Conservation (phyloP, 2,329 filamentous ascomycete genomes). For the Cercospora nicotianae region DNA sequence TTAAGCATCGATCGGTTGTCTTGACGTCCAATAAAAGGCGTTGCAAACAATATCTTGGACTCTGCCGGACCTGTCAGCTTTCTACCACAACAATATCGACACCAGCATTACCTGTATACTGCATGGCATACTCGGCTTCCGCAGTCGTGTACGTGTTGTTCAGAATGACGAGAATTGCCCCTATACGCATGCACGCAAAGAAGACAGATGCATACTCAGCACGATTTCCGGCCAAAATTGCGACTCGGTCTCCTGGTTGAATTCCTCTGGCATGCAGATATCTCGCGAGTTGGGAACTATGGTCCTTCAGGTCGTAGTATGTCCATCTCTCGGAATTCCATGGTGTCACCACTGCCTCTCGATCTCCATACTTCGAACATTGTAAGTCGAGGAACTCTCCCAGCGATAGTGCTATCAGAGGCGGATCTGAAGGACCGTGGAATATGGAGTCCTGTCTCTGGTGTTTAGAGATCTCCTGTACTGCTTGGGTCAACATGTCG, state of each 20-base stretch:
- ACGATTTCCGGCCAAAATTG: slow-evolving; percentile 68
- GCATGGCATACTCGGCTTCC: slow-evolving; percentile 69
- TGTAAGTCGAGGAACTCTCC: slow-evolving; percentile 72
- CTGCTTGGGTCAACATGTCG: slow-evolving; percentile 9
- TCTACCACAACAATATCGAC: neutral
- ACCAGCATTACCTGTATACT: slow-evolving; percentile 61
- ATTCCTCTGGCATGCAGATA: slow-evolving; percentile 65
- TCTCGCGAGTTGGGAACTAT: slow-evolving; percentile 43
- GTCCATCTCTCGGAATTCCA: slow-evolving; percentile 76
- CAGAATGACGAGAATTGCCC: slow-evolving; percentile 64
- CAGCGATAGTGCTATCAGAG: slow-evolving; percentile 69
- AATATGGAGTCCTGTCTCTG: slow-evolving; percentile 55
- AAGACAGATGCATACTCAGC: slow-evolving; percentile 64
- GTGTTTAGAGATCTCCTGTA: slow-evolving; percentile 19
- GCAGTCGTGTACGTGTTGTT: slow-evolving; percentile 79
- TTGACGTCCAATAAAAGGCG: slow-evolving; percentile 64
- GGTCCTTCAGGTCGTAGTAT: slow-evolving; percentile 49
- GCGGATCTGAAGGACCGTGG: slow-evolving; percentile 66
- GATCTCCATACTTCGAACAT: slow-evolving; percentile 62
- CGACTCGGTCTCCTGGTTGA: slow-evolving; percentile 67
- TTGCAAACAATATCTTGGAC: slow-evolving; percentile 73
- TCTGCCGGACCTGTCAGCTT: slow-evolving; percentile 45
- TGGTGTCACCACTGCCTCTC: slow-evolving; percentile 70
- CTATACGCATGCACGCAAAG: slow-evolving; percentile 63
- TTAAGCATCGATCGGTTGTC: slow-evolving; percentile 62